These are phyloP conservation scores for Ramaria sp. DNA, from an alignment of 768 basidiomycete species.

Conservation along the genomic window DNA sequence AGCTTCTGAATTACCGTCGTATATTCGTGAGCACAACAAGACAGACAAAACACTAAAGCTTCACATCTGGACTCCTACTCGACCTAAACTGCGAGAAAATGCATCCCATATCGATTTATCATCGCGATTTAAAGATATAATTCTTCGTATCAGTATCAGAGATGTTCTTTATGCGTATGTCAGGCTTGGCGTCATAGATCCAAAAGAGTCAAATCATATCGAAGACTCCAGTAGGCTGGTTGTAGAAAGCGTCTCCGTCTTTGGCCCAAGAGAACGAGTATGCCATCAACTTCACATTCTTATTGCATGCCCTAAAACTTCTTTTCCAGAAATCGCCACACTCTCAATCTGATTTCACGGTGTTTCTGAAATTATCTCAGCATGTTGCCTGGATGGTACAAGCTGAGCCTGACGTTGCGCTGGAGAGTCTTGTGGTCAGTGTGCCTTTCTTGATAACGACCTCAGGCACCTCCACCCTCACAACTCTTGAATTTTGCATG, in stretches of 20 bases:
- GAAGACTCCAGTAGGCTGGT: slow-evolving; percentile 19
- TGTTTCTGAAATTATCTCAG: slow-evolving; percentile 57
- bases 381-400: slow-evolving; percentile 52
- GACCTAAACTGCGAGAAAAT: slow-evolving; percentile 10
- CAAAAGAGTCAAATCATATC: neutral
- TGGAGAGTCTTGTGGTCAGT: slow-evolving; percentile 44
- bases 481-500: neutral
- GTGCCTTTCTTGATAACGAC: too few species aligned
- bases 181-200: slow-evolving; percentile 29
- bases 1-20: slow-evolving; percentile 36
- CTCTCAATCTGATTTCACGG: slow-evolving; percentile 54
- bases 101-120: neutral
- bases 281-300: slow-evolving; percentile 11
- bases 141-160: slow-evolving; percentile 47
- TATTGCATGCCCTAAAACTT: slow-evolving; percentile 5
- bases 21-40: slow-evolving; percentile 48
- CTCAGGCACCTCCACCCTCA: slow-evolving; percentile 9
- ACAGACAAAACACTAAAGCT: slow-evolving; percentile 27
- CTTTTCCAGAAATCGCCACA: slow-evolving; percentile 48
- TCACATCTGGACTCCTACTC: slow-evolving; percentile 42
- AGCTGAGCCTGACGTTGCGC: slow-evolving; percentile 36
- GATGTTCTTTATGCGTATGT: slow-evolving; percentile 63
- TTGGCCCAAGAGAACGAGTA: slow-evolving; percentile 67
- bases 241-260: slow-evolving; percentile 55
- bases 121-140: slow-evolving; percentile 6